These are phyloP conservation scores for Citrus unshiu DNA, from an alignment of 345 rosid genomes.

Conservation along the genomic window DNA sequence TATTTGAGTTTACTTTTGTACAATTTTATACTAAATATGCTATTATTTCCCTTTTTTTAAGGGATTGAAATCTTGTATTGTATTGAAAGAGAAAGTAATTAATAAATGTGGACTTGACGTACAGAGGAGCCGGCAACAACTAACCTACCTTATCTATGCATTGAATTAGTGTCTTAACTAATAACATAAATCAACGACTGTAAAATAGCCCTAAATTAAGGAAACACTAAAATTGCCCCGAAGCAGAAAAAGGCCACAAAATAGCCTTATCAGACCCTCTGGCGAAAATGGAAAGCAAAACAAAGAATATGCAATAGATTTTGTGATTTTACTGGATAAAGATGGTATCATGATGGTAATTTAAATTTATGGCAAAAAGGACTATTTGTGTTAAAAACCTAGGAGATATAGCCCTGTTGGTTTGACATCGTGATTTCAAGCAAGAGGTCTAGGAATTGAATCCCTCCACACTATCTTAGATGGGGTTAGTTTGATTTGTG, in stretches of 20 bases:
- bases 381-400: neutral
- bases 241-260: neutral
- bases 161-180: neutral
- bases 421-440: neutral
- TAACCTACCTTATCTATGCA: neutral
- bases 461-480: neutral
- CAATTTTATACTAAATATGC: no score
- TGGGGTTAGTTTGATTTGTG: neutral
- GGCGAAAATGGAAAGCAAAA: neutral
- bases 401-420: neutral
- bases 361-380: neutral
- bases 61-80: neutral
- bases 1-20: neutral
- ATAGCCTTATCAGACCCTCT: neutral
- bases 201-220: neutral
- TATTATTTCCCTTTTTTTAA: neutral
- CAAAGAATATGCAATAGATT: neutral
- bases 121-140: neutral
- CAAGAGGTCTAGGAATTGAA: neutral
- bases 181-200: neutral
- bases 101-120: neutral
- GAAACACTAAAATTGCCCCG: neutral
- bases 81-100: neutral
- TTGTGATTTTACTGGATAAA: neutral
- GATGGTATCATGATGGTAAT: neutral